Evolutionary conservation across 2,329 filamentous ascomycete species (phyloP), one percentile per base, ranked within the genome.

Genomic region (Clonostachys solani): DNA sequence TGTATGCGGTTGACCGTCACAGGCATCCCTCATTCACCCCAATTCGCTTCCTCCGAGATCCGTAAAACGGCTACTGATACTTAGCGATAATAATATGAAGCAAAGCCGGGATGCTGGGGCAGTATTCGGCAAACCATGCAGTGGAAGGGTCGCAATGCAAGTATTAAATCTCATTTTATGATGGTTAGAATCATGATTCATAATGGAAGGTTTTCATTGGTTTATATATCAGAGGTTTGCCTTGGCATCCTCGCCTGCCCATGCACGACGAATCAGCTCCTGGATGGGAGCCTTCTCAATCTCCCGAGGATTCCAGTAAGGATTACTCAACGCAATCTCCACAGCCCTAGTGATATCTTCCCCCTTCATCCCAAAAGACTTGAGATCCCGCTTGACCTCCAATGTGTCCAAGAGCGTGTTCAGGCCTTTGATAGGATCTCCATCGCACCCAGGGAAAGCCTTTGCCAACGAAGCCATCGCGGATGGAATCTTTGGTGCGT

Each of bases 271-370:
- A 42, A 84, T 75, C 51, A 83, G 56, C 58, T 84, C 80, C 36
- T 73, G 65, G 42, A 84, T 73, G 0, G 67, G 66, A 7, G 63
- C 67, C 44, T 65, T 71, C 62, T 83, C 74, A 47, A 84, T 65
- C 8, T 63, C 60, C 40, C 80, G 65, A 1, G 81, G 81, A 54
- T 84, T 84, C 66, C 74, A 77, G 57, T 84, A 84, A 12, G 77
- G 73, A 52, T 80, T 82, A 33, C 65, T 65, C 5, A 81, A 68
- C 8, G 80, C 79, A 56, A 83, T 77, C 49, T 82, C 77, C 5
- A 75, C 77, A 2, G 77, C 80, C 60, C 74, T 77, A 41, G 80
- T 78, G n/a, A 84, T 68, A 56, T 81, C 77, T 33, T 74, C 72
- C 54, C 83, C 80, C 60, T 77, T 75, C 73, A 84, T 77, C 0